phyloP scores from a whole-genome alignment of 2,329 filamentous ascomycete species.

The Ramularia endophylla region DNA sequence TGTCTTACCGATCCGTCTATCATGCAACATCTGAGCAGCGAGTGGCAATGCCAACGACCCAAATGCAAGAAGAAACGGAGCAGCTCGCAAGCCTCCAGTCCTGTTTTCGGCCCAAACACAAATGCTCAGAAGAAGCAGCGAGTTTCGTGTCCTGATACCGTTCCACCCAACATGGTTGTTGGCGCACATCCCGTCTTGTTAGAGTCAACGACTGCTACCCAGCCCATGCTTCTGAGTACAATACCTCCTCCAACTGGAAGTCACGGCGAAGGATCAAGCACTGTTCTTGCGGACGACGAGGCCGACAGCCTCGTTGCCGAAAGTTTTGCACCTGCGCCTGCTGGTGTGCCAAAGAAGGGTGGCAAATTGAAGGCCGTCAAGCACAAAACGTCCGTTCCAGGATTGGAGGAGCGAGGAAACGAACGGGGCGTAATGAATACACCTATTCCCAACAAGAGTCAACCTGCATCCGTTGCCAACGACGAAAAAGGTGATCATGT shows the following conservation, averaged over 20 bases:
- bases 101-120: neutral
- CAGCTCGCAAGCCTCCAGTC: neutral
- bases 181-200: too few species aligned
- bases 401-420: too few species aligned
- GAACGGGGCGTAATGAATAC: too few species aligned
- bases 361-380: slow-evolving; percentile 1
- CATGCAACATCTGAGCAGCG: slow-evolving; percentile 8
- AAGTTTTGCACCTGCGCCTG: slow-evolving; percentile 9
- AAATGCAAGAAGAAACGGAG: slow-evolving; percentile 13
- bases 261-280: too few species aligned
- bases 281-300: slow-evolving; percentile 1
- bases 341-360: slow-evolving; percentile 3
- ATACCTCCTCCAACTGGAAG: too few species aligned
- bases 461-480: too few species aligned
- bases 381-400: neutral
- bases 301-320: slow-evolving; percentile 15
- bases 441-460: too few species aligned
- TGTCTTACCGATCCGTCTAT: slow-evolving; percentile 4
- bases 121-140: neutral
- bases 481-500: too few species aligned
- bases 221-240: too few species aligned
- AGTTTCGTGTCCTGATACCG: neutral
- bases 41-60: slow-evolving; percentile 27
- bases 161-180: too few species aligned
- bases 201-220: too few species aligned